Evolutionary conservation across 441 rosid genomes (phyloP).

Genomic region (Erodium texanum): DNA sequence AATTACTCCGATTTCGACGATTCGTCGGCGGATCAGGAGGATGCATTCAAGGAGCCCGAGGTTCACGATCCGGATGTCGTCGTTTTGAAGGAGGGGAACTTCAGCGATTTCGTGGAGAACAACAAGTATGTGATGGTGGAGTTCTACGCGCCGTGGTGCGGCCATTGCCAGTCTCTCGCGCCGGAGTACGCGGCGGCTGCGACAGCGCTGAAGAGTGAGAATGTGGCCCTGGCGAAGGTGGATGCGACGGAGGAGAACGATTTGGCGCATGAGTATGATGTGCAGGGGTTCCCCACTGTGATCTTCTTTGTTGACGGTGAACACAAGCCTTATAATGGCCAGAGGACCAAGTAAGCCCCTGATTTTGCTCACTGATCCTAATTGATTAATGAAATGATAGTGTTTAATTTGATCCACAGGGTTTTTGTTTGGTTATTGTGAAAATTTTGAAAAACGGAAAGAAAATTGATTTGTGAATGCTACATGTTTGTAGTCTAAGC

Average conservation of each 20-base stretch:
- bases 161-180: conserved; percentile 87
- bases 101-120: conserved; percentile 51
- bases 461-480: neutral
- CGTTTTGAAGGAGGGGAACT: conserved; percentile 64
- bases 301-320: conserved; percentile 73
- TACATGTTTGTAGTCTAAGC: neutral
- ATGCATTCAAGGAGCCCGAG: conserved; percentile 44
- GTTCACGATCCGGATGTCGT: conserved; percentile 53
- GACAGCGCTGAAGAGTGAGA: conserved; percentile 56
- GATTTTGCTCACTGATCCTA: neutral
- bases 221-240: conserved; percentile 73
- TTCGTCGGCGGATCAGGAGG: conserved; percentile 33
- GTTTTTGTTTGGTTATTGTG: neutral
- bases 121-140: conserved; percentile 83
- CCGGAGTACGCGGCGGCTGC: conserved; percentile 99
- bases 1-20: conserved; percentile 59
- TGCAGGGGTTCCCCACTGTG: conserved; percentile 85
- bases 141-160: conserved; percentile 99
- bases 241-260: conserved; percentile 93
- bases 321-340: conserved; percentile 71
- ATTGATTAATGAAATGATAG: neutral
- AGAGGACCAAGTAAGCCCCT: conserved; percentile 65
- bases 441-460: neutral
- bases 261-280: conserved; percentile 59
- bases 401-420: neutral